Conservation (phyloP, 2,329 filamentous ascomycete species). For the Cladosporium velox region DNA sequence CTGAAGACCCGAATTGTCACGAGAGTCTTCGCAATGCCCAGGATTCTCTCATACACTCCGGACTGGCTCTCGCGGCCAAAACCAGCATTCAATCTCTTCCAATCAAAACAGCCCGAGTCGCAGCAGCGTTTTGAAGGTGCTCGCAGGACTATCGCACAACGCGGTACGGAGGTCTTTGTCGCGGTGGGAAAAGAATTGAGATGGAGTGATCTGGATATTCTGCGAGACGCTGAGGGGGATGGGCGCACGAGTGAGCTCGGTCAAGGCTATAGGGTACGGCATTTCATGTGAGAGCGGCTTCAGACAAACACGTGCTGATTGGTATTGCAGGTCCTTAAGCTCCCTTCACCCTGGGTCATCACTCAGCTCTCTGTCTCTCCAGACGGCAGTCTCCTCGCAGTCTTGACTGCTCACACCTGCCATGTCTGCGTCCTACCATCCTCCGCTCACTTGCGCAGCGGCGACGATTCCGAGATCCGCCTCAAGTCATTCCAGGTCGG, state of each 20-base stretch:
- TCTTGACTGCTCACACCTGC: slow-evolving; percentile 83
- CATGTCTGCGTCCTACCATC: slow-evolving; percentile 87
- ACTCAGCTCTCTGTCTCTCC: slow-evolving; percentile 84
- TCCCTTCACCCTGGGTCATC: slow-evolving; percentile 78
- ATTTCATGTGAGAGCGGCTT: slow-evolving; percentile 2
- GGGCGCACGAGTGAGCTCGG: slow-evolving; percentile 17
- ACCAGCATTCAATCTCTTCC: slow-evolving; percentile 77
- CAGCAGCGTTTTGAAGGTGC: slow-evolving; percentile 41
- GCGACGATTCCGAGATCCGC: slow-evolving; percentile 69
- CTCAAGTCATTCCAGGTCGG: slow-evolving; percentile 89
- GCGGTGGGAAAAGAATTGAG: slow-evolving; percentile 86
- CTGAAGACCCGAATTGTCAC: neutral
- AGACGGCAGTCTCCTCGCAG: slow-evolving; percentile 76
- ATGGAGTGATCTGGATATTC: slow-evolving; percentile 80
- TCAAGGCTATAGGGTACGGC: slow-evolving; percentile 30
- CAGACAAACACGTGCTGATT: neutral
- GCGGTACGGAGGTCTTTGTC: slow-evolving; percentile 85
- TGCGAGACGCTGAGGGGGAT: slow-evolving; percentile 61
- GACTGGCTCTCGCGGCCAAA: slow-evolving; percentile 80
- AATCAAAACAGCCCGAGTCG: slow-evolving; percentile 36
- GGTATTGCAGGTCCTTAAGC: slow-evolving; percentile 65
- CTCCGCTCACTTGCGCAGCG: slow-evolving; percentile 69
- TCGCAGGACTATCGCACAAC: slow-evolving; percentile 68
- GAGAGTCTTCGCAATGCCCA: slow-evolving; percentile 66
- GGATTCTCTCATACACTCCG: slow-evolving; percentile 81